Conservation (phyloP, 2,329 filamentous ascomycete species). For the Aspergillus pseudotamarii region DNA sequence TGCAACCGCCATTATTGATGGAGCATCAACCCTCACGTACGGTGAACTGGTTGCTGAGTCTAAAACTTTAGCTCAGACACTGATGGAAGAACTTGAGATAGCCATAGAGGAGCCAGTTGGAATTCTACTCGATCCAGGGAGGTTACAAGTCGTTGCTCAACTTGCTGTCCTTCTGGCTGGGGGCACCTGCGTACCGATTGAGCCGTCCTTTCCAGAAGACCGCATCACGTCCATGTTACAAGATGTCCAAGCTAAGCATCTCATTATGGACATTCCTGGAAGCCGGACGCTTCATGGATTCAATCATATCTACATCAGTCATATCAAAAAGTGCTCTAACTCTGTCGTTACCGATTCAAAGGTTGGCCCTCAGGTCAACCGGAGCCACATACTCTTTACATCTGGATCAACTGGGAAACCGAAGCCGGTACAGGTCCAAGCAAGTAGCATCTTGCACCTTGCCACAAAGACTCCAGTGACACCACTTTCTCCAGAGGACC, state of each 20-base stretch:
- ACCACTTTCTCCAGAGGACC: slow-evolving; percentile 12
- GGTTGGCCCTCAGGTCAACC: neutral
- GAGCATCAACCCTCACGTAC: neutral
- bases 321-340: neutral
- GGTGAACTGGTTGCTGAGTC: neutral
- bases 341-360: neutral
- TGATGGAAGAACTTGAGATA: neutral
- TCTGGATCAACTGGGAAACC: slow-evolving; percentile 69
- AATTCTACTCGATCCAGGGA: slow-evolving; percentile 4
- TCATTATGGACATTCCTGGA: slow-evolving; percentile 1
- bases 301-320: neutral
- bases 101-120: slow-evolving; percentile 4
- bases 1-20: slow-evolving; percentile 2
- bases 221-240: slow-evolving; percentile 6
- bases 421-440: slow-evolving; percentile 75
- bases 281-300: neutral
- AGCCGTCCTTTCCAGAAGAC: slow-evolving; percentile 5
- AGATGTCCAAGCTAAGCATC: slow-evolving; percentile 8
- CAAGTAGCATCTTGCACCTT: slow-evolving; percentile 44
- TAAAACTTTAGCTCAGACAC: neutral
- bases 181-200: slow-evolving; percentile 8
- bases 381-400: slow-evolving; percentile 56
- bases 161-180: slow-evolving; percentile 6
- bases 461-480: slow-evolving; percentile 5
- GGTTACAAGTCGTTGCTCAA: slow-evolving; percentile 3